Evolutionary conservation across 2,329 filamentous ascomycete genomes (phyloP).

Genomic region (Diaporthe velutina): DNA sequence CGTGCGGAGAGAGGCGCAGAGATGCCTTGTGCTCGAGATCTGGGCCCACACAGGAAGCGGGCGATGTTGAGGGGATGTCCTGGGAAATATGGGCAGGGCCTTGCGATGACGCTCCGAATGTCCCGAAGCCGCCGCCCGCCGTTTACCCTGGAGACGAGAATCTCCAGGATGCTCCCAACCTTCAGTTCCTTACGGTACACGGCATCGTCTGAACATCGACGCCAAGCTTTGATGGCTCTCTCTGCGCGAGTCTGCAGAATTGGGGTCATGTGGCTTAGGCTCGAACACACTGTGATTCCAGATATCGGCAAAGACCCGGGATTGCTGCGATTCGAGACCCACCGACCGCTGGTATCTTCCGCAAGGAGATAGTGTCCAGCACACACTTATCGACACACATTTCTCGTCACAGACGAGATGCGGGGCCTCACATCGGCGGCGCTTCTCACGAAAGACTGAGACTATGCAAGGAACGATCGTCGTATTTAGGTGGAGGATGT

Average conservation of each 20-base stretch:
- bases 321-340: background rate
- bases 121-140: background rate
- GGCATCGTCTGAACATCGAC: background rate
- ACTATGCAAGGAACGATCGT: no score
- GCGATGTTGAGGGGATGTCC: background rate
- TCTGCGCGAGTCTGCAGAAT: background rate
- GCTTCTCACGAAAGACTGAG: no score
- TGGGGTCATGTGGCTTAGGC: no score
- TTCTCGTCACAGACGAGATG: background rate
- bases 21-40: no score
- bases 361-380: background rate
- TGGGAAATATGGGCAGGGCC: slow-evolving; percentile 23
- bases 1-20: background rate
- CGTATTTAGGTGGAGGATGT: background rate
- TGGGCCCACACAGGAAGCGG: no score
- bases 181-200: slow-evolving; percentile 17
- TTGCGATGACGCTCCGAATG: background rate
- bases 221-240: background rate
- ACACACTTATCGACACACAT: background rate
- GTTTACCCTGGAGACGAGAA: background rate
- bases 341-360: no score
- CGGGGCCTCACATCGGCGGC: no score
- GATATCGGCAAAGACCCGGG: no score
- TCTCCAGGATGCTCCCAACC: background rate
- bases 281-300: background rate